Evolutionary conservation across 2,329 filamentous ascomycete genomes (phyloP).

Genomic region (Penicillium oxalicum): DNA sequence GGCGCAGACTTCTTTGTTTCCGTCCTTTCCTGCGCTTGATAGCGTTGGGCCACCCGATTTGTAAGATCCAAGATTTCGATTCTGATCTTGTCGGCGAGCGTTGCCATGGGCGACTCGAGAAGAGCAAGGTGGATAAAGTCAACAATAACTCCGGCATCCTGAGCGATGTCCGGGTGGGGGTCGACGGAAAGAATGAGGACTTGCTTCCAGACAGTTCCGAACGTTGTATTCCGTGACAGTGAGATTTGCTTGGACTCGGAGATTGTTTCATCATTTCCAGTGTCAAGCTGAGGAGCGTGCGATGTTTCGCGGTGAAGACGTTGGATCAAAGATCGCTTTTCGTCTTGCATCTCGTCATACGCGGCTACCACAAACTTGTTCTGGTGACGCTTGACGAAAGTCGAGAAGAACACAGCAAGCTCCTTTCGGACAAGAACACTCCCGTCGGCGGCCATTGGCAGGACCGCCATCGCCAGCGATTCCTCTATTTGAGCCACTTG

Average conservation of each 20-base stretch:
- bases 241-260: conserved; percentile 26
- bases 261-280: conserved; percentile 17
- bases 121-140: conserved; percentile 78
- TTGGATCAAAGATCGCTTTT: conserved; percentile 62
- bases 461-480: conserved; percentile 76
- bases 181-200: conserved; percentile 85
- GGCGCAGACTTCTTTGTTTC: conserved; percentile 32
- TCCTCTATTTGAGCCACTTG: conserved; percentile 89
- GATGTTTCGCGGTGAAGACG: conserved; percentile 40
- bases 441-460: conserved; percentile 89
- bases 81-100: conserved; percentile 64
- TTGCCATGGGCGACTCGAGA: conserved; percentile 68
- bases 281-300: conserved; percentile 15
- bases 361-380: conserved; percentile 87
- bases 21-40: conserved; percentile 29
- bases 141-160: conserved; percentile 75
- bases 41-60: conserved; percentile 34
- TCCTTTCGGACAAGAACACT: conserved; percentile 93
- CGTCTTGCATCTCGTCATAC: conserved; percentile 82
- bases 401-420: conserved; percentile 85
- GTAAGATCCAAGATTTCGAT: conserved; percentile 52
- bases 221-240: conserved; percentile 79
- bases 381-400: conserved; percentile 83
- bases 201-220: conserved; percentile 91
- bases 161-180: conserved; percentile 86